phyloP scores from a whole-genome alignment of 768 basidiomycete genomes.

The Termitomyces sp. region DNA sequence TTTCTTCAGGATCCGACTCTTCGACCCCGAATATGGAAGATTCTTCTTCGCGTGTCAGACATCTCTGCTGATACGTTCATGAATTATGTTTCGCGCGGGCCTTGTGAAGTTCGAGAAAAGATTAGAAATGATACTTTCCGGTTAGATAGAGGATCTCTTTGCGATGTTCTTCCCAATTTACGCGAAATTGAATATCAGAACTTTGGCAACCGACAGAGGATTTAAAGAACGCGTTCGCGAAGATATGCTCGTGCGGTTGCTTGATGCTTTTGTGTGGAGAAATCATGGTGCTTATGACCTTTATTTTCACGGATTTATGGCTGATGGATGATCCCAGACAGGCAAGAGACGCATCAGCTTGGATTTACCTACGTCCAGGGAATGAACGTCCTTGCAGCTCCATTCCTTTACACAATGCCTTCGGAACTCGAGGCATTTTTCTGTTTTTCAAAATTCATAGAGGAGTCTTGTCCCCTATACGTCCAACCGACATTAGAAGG shows the following conservation, averaged over 20 bases:
- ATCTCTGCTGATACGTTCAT: slow-evolving; percentile 73
- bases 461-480: slow-evolving; percentile 91
- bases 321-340: slow-evolving; percentile 38
- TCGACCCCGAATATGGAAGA: slow-evolving; percentile 93
- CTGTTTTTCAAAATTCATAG: slow-evolving; percentile 95
- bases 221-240: slow-evolving; percentile 97
- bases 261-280: slow-evolving; percentile 98
- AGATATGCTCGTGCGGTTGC: slow-evolving; percentile 92
- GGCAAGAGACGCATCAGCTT: slow-evolving; percentile 70
- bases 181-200: slow-evolving; percentile 35
- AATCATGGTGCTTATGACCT: slow-evolving; percentile 59
- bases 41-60: slow-evolving; percentile 77
- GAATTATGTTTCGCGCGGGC: slow-evolving; percentile 74
- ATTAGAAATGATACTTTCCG: slow-evolving; percentile 97
- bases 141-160: slow-evolving; percentile 28
- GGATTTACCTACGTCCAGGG: slow-evolving; percentile 98
- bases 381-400: slow-evolving; percentile 98
- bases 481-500: slow-evolving; percentile 95
- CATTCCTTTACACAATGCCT: slow-evolving; percentile 96
- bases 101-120: slow-evolving; percentile 85
- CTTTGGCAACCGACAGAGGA: slow-evolving; percentile 93
- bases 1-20: slow-evolving; percentile 61
- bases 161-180: neutral
- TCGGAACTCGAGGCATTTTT: slow-evolving; percentile 98
- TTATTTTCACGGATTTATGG: neutral